phyloP scores from a whole-genome alignment of 2,329 filamentous ascomycete genomes.

The Clonostachys sp. region DNA sequence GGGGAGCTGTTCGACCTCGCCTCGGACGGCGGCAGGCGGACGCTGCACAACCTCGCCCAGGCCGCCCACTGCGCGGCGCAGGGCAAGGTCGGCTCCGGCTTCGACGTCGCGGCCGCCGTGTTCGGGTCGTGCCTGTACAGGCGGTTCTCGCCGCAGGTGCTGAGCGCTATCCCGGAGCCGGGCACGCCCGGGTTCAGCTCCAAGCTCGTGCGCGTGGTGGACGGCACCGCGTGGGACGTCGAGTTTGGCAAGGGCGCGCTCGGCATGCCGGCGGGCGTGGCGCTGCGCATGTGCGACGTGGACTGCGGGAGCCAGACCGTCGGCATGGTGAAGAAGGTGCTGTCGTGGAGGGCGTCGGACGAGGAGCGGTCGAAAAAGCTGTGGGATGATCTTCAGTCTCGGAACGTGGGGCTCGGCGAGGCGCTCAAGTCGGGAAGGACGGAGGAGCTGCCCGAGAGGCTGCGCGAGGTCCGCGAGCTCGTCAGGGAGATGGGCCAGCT shows the following conservation, averaged over 20 bases:
- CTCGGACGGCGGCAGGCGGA: conserved; percentile 46
- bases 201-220: conserved; percentile 61
- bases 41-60: conserved; percentile 89
- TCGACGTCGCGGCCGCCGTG: conserved; percentile 90
- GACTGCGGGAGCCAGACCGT: conserved; percentile 92
- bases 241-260: conserved; percentile 68
- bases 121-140: conserved; percentile 89
- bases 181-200: conserved; percentile 63
- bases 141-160: conserved; percentile 80
- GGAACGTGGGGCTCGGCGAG: conserved; percentile 67
- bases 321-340: conserved; percentile 89
- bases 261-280: conserved; percentile 66
- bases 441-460: conserved; percentile 36
- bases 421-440: conserved; percentile 51
- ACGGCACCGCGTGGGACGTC: conserved; percentile 71
- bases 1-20: conserved; percentile 49
- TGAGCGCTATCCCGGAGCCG: conserved; percentile 63
- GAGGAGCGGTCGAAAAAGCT: conserved; percentile 59
- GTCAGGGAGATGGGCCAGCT: conserved; percentile 73
- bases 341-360: conserved; percentile 72
- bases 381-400: conserved; percentile 70
- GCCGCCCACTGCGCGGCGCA: conserved; percentile 92
- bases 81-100: conserved; percentile 93
- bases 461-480: conserved; percentile 49
- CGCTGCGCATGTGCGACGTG: conserved; percentile 91